phyloP scores from a whole-genome alignment of 495 filamentous ascomycete species.

The Aspergillus bridgeri region DNA sequence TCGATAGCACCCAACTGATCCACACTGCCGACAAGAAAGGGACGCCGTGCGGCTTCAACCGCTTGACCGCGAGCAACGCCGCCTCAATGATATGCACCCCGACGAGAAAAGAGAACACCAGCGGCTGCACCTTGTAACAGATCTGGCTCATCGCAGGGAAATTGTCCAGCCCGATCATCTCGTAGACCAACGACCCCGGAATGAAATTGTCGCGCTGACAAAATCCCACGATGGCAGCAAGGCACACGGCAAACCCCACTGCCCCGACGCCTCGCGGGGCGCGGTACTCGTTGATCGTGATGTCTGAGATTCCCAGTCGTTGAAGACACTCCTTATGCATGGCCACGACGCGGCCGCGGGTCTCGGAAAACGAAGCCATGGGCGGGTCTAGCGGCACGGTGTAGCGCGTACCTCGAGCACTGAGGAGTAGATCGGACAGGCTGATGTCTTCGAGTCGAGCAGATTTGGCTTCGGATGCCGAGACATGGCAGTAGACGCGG shows the following conservation, averaged over 20 bases:
- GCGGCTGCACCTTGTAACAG: slow-evolving; percentile 44
- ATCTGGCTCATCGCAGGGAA: slow-evolving; percentile 51
- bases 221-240: slow-evolving; percentile 43
- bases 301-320: slow-evolving; percentile 52
- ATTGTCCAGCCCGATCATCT: slow-evolving; percentile 39
- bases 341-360: slow-evolving; percentile 60
- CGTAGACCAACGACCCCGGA: slow-evolving; percentile 53
- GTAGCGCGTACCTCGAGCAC: slow-evolving; percentile 43
- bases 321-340: slow-evolving; percentile 60
- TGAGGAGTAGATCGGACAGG: slow-evolving; percentile 54
- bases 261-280: slow-evolving; percentile 37
- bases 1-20: slow-evolving; percentile 57
- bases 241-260: slow-evolving; percentile 44
- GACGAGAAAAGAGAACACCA: slow-evolving; percentile 44
- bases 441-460: slow-evolving; percentile 59
- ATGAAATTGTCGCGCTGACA: slow-evolving; percentile 49
- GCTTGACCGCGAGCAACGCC: slow-evolving; percentile 42
- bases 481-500: slow-evolving; percentile 53
- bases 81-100: slow-evolving; percentile 55
- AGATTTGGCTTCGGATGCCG: slow-evolving; percentile 41
- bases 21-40: slow-evolving; percentile 49
- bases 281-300: slow-evolving; percentile 54
- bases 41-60: slow-evolving; percentile 57
- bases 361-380: slow-evolving; percentile 56
- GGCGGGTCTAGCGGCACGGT: slow-evolving; percentile 60